A percentile compares a stretch with the other conserved stretches of the same genome.
These are phyloP conservation scores for Colletotrichum graminicola DNA, from an alignment of 2,329 filamentous ascomycete genomes.

Conservation along the genomic window DNA sequence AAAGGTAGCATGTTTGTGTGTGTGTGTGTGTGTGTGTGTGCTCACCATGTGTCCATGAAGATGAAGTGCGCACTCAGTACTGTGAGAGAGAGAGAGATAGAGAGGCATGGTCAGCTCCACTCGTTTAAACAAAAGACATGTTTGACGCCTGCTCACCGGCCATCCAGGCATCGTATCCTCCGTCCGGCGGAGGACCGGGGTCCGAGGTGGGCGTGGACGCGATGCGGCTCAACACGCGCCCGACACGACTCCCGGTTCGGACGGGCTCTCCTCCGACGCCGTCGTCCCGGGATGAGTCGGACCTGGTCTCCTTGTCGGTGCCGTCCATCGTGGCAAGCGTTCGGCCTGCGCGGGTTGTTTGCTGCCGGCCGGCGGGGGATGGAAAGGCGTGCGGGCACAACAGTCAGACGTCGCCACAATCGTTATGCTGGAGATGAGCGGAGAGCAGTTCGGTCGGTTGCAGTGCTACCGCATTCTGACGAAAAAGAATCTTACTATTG, in stretches of 20 bases:
- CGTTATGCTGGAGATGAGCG: neutral
- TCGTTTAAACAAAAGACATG: neutral
- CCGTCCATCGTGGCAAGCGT: conserved; percentile 1
- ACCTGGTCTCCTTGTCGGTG: conserved; percentile 33
- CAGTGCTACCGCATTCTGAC: neutral
- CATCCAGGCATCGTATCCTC: conserved; percentile 36
- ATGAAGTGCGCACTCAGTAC: conserved; percentile 34
- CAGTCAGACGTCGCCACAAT: neutral
- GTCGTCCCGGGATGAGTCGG: conserved; percentile 31
- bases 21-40: neutral
- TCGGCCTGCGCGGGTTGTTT: neutral
- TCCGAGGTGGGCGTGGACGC: conserved; percentile 20
- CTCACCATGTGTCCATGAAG: conserved; percentile 40
- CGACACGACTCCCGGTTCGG: conserved; percentile 22
- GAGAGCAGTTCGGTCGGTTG: neutral
- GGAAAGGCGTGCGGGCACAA: conserved; percentile 5
- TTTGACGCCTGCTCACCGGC: conserved; percentile 25
- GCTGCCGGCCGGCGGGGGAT: neutral
- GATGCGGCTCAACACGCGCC: conserved; percentile 36
- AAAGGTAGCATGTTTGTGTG: neutral
- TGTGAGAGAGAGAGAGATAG: neutral
- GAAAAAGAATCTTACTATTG: neutral
- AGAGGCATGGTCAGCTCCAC: neutral
- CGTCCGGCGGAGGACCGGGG: conserved; percentile 36
- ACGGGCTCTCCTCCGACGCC: neutral